Evolutionary conservation across 106 monocot genomes (phyloP), one percentile per base, ranked within the genome.

Genomic region (Dioscorea zingiberensis): DNA sequence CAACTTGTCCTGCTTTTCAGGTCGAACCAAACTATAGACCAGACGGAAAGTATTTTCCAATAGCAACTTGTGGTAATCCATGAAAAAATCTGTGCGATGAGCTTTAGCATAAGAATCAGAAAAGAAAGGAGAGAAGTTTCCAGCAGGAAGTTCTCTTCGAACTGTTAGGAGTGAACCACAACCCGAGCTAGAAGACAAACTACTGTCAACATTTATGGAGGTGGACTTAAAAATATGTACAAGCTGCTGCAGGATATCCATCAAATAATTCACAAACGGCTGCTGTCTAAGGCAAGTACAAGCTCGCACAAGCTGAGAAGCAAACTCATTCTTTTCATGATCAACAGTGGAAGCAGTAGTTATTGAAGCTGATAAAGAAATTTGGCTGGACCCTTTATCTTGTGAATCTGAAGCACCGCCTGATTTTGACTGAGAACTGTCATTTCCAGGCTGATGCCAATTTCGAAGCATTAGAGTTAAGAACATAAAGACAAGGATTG

Each of bases 391-490:
- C 59, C 65, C 62, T 70, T 85, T 98, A 55, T 93, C 98, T 48
- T 77, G 89, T 32, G 64, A 69, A 64, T 98, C 93, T 19, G 44
- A 21, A 47, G 47, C 63, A 12, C 48, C 44, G 70, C 74, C 64
- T 51, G 79, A 73, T 66, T 93, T 86, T 56, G 77, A 62, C 51
- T 82, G 79, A 67, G 89, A 82, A 61, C 66, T 68, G 7, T 98
- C 98, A 78, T 77, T 65, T 5, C 89, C 84, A 80, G 98, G 98
- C 58, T 89, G 98, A 73, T 98, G 93, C 98, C 98, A 98, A 45
- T 98, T 98, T 25, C 93, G 85, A 72, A 98, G 89, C 98, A 98
- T 93, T 30, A 98, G 78, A 21, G 89, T 98, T 72, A 98, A 84
- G 67, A 89, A 98, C 89, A 93, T 87, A 69, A 93, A 93, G 54